Base-by-base conservation (phyloP, 2,329 filamentous ascomycete species). In the Xylariaceae sp. region DNA sequence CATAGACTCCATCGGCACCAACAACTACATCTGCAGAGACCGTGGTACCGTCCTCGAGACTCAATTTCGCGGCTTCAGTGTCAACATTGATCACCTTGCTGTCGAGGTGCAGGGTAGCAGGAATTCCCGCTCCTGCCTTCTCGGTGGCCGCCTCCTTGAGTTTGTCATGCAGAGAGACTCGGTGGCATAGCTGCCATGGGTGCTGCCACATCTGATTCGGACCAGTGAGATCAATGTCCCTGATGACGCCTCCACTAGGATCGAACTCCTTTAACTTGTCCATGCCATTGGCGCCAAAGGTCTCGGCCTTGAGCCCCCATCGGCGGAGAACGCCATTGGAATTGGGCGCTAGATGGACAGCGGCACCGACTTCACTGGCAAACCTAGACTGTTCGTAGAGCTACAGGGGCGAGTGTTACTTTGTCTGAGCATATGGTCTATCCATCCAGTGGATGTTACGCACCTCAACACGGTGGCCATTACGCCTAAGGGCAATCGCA, bases 281-380 rank as follows among this genome's bases (percentile, higher is more conserved):
- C 50, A 57, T 57, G 1, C 39, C 35, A 35, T 54, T 60, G 9
- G 60, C 68, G 3, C 66, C 66, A 29, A 68, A 62, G 0, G 47
- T 46, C 49, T 69, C 66, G 4, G 64, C 62, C 1, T 52, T 51
- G 15, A 71, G 57, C 2, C 66, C 67, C 47, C 64, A 61, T 34
- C 57, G 56, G 6, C 62, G 61, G 9, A 85, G 62, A 2, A 83
- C 59, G 0, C 76, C 75, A 55, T 81, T 80, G 2, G 71, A 64
- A 51, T 85, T 85, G 1, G 81, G 78, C 0, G 76, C 72, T 4
- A 84, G 56, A 51, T 83, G 78, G n/a, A 84, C 70, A 0, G 79
- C 79, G 3, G 80, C 79, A 0, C 79, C 80, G 1, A 69, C 61
- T 56, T 83, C 79, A 38, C 65, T 72, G 13, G 72, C 71, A 26